A percentile compares a stretch with the other conserved stretches of the same genome.
These are phyloP conservation scores for Tetradesmus lagerheimii DNA, from an alignment of 139 green algal species.

Conservation along the genomic window DNA sequence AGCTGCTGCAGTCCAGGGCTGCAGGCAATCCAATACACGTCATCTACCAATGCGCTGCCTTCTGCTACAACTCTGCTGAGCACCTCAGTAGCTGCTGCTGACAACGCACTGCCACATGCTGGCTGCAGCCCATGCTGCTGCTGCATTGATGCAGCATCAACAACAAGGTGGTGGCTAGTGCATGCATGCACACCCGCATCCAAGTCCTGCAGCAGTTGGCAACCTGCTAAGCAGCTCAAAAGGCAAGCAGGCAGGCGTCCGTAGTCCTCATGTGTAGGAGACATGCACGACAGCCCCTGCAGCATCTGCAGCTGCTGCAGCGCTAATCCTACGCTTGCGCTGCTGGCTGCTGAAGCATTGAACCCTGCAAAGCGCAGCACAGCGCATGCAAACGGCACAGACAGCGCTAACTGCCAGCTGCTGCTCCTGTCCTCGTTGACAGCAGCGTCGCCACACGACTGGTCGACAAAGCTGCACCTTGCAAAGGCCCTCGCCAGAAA, in stretches of 20 bases:
- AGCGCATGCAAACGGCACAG: conserved; percentile 1
- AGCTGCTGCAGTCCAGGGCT: conserved; percentile 28
- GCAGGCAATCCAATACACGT: conserved; percentile 16
- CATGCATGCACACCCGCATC: not conserved
- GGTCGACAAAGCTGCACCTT: not conserved
- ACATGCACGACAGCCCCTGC: not conserved
- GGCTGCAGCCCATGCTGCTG: conserved; percentile 14
- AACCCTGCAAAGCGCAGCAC: conserved; percentile 3
- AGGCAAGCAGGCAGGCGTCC: conserved; percentile 10
- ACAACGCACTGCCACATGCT: not conserved
- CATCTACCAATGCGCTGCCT: conserved; percentile 3
- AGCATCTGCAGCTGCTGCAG: conserved; percentile 11
- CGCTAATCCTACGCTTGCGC: not conserved
- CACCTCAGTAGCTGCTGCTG: not conserved
- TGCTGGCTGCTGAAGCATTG: not conserved
- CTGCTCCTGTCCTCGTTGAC: not conserved
- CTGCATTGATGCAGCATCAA: not conserved
- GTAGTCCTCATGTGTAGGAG: not conserved
- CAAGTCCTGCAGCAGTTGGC: not conserved
- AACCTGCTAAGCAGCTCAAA: not conserved
- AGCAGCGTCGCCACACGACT: not conserved
- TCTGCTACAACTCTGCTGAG: not conserved
- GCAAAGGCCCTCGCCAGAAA: not conserved
- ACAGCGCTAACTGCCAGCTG: conserved; percentile 18
- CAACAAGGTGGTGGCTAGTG: not conserved